Conservation (phyloP, 2,329 filamentous ascomycete species). For the Helminthosporium solani region DNA sequence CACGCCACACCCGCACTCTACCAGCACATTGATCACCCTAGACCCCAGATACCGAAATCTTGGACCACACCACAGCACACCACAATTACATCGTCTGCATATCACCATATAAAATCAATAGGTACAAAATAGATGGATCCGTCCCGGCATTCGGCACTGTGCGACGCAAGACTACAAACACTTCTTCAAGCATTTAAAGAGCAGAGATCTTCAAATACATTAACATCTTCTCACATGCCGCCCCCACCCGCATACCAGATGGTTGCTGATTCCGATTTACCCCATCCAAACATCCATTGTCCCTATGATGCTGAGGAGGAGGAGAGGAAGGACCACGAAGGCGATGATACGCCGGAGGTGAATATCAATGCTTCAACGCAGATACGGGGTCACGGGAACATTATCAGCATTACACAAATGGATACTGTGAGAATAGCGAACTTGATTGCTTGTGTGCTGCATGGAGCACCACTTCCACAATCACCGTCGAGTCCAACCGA, state of each 20-base stretch:
- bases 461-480: constrained; percentile 11
- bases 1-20: constrained; percentile 32
- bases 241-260: constrained; percentile 36
- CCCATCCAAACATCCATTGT: constrained; percentile 18
- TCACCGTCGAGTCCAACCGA: constrained; percentile 5
- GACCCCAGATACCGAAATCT: constrained; percentile 6
- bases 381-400: constrained; percentile 37
- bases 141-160: constrained; percentile 17
- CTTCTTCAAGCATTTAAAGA: constrained; percentile 7
- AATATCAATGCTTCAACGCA: constrained; percentile 39
- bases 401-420: constrained; percentile 36
- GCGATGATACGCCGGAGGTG: constrained; percentile 30
- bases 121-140: constrained; percentile 18
- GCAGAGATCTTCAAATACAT: not conserved
- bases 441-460: constrained; percentile 24
- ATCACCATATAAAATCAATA: not conserved
- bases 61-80: constrained; percentile 6
- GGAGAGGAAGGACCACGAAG: constrained; percentile 16
- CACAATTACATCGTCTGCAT: constrained; percentile 8
- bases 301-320: constrained; percentile 19
- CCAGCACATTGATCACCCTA: constrained; percentile 13
- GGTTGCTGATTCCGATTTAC: constrained; percentile 23
- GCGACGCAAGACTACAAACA: constrained; percentile 23
- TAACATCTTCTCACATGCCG: constrained; percentile 15
- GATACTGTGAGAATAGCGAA: constrained; percentile 31